These are phyloP conservation scores for Fraxinus excelsior DNA, from an alignment of 257 asterid genomes.

Conservation along the genomic window DNA sequence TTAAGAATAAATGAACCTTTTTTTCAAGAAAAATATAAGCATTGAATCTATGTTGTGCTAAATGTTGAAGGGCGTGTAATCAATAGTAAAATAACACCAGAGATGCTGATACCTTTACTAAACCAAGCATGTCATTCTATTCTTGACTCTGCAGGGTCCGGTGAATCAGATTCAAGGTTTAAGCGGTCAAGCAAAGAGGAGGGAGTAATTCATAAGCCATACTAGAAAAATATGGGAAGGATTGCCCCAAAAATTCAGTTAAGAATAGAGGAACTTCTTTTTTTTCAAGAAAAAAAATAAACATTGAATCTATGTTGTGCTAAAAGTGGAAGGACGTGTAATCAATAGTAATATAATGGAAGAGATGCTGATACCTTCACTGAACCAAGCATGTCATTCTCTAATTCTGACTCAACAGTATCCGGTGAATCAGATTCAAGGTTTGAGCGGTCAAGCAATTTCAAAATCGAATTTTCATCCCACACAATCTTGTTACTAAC, in stretches of 20 bases:
- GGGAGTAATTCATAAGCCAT: not conserved
- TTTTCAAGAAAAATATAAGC: not conserved
- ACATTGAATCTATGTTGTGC: slow-evolving; percentile 9
- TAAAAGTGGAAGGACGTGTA: slow-evolving; percentile 19
- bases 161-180: slow-evolving; percentile 64
- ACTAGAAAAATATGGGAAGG: not conserved
- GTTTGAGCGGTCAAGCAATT: slow-evolving; percentile 87
- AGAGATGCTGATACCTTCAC: slow-evolving; percentile 60
- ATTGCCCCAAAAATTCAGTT: not conserved
- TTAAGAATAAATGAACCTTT: not conserved
- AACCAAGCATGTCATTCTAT: slow-evolving; percentile 85
- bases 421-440: slow-evolving; percentile 71
- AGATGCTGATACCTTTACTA: slow-evolving; percentile 66
- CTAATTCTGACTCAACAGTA: slow-evolving; percentile 68
- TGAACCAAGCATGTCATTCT: slow-evolving; percentile 91
- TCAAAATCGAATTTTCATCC: slow-evolving; percentile 83
- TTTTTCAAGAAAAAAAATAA: not conserved
- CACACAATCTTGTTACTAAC: slow-evolving; percentile 68
- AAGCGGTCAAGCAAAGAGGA: slow-evolving; percentile 70
- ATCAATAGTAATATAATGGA: slow-evolving; percentile 24
- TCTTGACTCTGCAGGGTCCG: slow-evolving; percentile 69
- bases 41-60: slow-evolving; percentile 9
- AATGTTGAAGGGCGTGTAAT: slow-evolving; percentile 16
- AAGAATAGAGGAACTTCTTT: not conserved
- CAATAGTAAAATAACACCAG: slow-evolving; percentile 23